A percentile compares a stretch with the other conserved stretches of the same genome.
Conservation (phyloP, 306 rosid genomes). For the Prunus salicina region DNA sequence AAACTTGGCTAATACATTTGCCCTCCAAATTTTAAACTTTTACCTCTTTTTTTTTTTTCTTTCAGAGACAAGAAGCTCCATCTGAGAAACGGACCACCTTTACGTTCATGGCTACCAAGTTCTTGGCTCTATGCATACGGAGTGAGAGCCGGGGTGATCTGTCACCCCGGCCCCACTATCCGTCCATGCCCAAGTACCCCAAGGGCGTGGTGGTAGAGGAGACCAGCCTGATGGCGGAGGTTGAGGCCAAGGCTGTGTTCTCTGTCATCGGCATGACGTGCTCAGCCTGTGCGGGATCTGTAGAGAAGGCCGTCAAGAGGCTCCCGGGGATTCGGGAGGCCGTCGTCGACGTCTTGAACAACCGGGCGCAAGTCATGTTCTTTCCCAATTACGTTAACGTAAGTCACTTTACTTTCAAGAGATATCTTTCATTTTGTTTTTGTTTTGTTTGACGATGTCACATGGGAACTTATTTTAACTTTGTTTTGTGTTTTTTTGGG, state of each 20-base stretch:
- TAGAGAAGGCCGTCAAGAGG: constrained; percentile 62
- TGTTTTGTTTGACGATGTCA: background rate
- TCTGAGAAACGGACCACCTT: background rate
- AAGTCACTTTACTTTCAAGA: constrained; percentile 5
- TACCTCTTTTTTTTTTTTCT: too few species aligned
- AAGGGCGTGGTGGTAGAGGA: constrained; percentile 27
- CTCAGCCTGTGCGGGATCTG: constrained; percentile 70
- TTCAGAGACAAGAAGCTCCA: background rate
- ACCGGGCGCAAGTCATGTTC: constrained; percentile 53
- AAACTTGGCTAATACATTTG: background rate
- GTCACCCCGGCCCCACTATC: constrained; percentile 58
- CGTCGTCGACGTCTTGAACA: constrained; percentile 56
- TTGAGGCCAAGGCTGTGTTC: constrained; percentile 41
- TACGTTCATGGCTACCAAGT: constrained; percentile 37
- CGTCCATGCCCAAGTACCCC: constrained; percentile 70
- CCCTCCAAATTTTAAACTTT: constrained; percentile 7
- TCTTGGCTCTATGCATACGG: constrained; percentile 49
- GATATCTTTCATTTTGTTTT: constrained; percentile 4
- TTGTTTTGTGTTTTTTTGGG: background rate
- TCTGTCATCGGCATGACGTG: constrained; percentile 67
- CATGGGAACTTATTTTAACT: background rate
- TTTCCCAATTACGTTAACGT: constrained; percentile 52
- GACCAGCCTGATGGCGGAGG: constrained; percentile 2
- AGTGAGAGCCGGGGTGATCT: constrained; percentile 21
- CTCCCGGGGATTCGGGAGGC: constrained; percentile 72